A percentile compares a stretch with the other conserved stretches of the same genome.
phyloP scores from a whole-genome alignment of 768 basidiomycete genomes.

The Termitomyces sp. region DNA sequence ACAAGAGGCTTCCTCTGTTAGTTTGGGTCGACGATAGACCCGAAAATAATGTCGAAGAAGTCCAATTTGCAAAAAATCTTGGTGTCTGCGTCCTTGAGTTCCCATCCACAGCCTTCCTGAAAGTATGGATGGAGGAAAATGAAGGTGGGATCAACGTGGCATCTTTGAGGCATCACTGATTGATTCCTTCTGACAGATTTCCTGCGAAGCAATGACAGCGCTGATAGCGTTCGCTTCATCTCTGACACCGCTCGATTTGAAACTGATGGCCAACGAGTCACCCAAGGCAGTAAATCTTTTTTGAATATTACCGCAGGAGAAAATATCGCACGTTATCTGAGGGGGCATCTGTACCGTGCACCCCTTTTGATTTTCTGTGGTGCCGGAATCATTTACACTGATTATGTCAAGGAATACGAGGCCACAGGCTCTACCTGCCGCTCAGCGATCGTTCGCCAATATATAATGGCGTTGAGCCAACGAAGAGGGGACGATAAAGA shows the following conservation, averaged over 20 bases:
- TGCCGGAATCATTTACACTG: slow-evolving; percentile 17
- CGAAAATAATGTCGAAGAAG: slow-evolving; percentile 16
- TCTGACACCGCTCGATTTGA: slow-evolving; percentile 23
- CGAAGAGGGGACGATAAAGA: slow-evolving; percentile 10
- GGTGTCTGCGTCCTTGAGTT: slow-evolving; percentile 24
- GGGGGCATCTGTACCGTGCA: slow-evolving; percentile 20
- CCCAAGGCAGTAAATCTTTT: background rate
- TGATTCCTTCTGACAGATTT: slow-evolving; percentile 14
- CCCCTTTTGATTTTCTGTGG: slow-evolving; percentile 28
- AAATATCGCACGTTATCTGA: slow-evolving; percentile 22
- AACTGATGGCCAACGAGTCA: background rate
- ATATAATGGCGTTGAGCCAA: slow-evolving; percentile 13
- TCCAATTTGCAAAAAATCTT: slow-evolving; percentile 16
- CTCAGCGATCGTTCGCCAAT: slow-evolving; percentile 10
- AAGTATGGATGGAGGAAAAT: slow-evolving; percentile 27
- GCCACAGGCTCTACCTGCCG: slow-evolving; percentile 21
- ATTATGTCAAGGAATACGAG: slow-evolving; percentile 19
- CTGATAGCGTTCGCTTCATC: slow-evolving; percentile 22
- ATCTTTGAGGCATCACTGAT: background rate
- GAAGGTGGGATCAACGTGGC: slow-evolving; percentile 17
- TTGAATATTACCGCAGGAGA: slow-evolving; percentile 23
- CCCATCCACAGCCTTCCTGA: slow-evolving; percentile 21
- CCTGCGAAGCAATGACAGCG: slow-evolving; percentile 16
- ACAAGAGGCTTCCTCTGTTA: slow-evolving; percentile 21
- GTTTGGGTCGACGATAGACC: slow-evolving; percentile 28